Evolutionary conservation across 768 basidiomycete species (phyloP).

Genomic region (Rubroboletus satanas): DNA sequence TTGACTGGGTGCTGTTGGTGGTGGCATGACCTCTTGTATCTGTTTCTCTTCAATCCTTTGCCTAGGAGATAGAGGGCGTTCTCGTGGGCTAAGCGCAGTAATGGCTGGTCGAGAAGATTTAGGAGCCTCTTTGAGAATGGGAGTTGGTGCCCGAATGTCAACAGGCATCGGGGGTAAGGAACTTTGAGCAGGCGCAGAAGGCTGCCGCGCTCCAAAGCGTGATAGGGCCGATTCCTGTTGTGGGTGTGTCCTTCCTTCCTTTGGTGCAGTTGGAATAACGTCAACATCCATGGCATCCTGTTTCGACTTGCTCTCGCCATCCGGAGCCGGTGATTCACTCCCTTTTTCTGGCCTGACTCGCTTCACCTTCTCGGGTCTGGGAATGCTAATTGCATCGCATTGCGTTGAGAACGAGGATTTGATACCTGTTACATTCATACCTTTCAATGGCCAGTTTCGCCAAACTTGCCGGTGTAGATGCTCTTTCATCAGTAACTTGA

Average conservation of each 20-base stretch:
- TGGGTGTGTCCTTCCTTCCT: constrained; percentile 24
- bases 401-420: constrained; percentile 2
- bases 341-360: constrained; percentile 42
- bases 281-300: constrained; percentile 39
- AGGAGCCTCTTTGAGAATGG: constrained; percentile 18
- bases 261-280: constrained; percentile 12
- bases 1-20: constrained; percentile 74
- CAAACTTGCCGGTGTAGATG: constrained; percentile 30
- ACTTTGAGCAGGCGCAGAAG: constrained; percentile 10
- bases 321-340: constrained; percentile 35
- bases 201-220: constrained; percentile 24
- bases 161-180: constrained; percentile 10
- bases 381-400: constrained; percentile 45
- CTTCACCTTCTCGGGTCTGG: constrained; percentile 77
- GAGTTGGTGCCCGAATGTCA: constrained; percentile 17
- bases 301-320: constrained; percentile 27
- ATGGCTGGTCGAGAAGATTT: constrained; percentile 15
- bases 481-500: constrained; percentile 27
- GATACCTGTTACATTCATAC: constrained; percentile 33
- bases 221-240: constrained; percentile 17
- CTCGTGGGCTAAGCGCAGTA: constrained; percentile 26
- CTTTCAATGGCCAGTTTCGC: constrained; percentile 67
- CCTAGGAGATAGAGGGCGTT: constrained; percentile 39
- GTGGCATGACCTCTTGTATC: constrained; percentile 58
- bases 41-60: constrained; percentile 41